Evolutionary conservation across 2,329 filamentous ascomycete genomes (phyloP).

Genomic region (Sclerotinia borealis): DNA sequence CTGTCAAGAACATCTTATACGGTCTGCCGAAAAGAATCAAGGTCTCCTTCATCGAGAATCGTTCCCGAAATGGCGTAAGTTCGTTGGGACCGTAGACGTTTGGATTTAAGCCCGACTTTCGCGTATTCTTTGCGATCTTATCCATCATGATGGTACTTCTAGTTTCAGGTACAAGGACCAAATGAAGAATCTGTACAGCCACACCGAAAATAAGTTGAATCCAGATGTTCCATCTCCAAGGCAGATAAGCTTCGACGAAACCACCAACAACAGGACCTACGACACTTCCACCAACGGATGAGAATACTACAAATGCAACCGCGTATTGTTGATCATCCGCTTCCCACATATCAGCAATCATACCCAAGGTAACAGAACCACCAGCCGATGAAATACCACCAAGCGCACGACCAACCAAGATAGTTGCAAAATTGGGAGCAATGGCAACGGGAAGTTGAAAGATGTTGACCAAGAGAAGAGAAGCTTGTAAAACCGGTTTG

Average conservation of each 20-base stretch:
- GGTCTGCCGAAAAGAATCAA: conserved; percentile 54
- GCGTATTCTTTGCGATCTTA: conserved; percentile 67
- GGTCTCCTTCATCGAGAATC: conserved; percentile 54
- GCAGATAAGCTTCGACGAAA: conserved; percentile 60
- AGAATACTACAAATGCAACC: conserved; percentile 71
- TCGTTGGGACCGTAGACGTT: conserved; percentile 67
- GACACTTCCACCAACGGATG: conserved; percentile 70
- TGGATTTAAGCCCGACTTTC: conserved; percentile 51
- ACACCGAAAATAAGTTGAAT: conserved; percentile 76
- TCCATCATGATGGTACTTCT: conserved; percentile 73
- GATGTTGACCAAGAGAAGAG: conserved; percentile 69
- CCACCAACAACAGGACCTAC: conserved; percentile 74
- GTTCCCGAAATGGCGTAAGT: conserved; percentile 52
- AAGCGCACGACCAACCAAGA: conserved; percentile 64
- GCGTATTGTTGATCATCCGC: conserved; percentile 67
- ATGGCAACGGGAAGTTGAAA: conserved; percentile 68
- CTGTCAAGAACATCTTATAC: conserved; percentile 67
- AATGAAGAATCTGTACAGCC: conserved; percentile 60
- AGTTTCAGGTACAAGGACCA: conserved; percentile 70
- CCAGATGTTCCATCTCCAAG: conserved; percentile 78
- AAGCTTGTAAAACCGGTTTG: conserved; percentile 67
- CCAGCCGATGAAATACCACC: conserved; percentile 67
- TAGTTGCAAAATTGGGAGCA: conserved; percentile 64
- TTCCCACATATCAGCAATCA: conserved; percentile 72
- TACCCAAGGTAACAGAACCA: conserved; percentile 66